Conservation (phyloP, 2,329 filamentous ascomycete genomes). For the Ascochyta fabae region DNA sequence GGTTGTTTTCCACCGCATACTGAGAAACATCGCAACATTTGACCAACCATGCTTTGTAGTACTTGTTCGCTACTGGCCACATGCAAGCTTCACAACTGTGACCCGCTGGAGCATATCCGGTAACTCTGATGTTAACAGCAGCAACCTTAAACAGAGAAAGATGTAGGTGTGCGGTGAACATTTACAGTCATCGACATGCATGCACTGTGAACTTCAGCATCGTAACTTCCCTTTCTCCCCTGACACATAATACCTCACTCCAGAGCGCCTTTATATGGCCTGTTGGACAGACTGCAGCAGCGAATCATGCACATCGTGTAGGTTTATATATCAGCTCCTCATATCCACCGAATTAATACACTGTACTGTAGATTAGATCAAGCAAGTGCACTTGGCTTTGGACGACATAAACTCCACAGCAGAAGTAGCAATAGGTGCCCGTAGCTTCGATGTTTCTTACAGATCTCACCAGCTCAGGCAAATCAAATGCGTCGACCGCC, state of each 20-base stretch:
- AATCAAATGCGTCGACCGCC: not conserved
- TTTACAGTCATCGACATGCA: no score
- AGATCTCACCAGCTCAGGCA: not conserved
- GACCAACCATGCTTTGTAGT: no score
- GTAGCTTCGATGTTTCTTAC: not conserved
- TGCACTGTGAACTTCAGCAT: no score
- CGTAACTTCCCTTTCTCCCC: no score
- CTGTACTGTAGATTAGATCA: not conserved
- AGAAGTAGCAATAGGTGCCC: not conserved
- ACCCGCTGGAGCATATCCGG: not conserved
- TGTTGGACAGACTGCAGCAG: not conserved
- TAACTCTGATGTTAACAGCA: not conserved
- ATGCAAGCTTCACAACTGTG: not conserved
- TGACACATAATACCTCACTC: not conserved
- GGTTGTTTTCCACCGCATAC: not conserved
- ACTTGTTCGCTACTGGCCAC: not conserved
- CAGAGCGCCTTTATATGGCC: not conserved
- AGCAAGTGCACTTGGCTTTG: not conserved
- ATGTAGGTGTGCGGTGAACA: no score
- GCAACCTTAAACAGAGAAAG: no score
- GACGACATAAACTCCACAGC: not conserved
- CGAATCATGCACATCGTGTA: not conserved
- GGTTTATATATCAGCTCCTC: not conserved
- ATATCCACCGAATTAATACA: conserved; percentile 1
- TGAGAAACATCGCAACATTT: not conserved